Percentiles rank a stretch among this genome's conserved stretches.
phyloP scores from a whole-genome alignment of 768 basidiomycete species.

The Lactifluus volemus region DNA sequence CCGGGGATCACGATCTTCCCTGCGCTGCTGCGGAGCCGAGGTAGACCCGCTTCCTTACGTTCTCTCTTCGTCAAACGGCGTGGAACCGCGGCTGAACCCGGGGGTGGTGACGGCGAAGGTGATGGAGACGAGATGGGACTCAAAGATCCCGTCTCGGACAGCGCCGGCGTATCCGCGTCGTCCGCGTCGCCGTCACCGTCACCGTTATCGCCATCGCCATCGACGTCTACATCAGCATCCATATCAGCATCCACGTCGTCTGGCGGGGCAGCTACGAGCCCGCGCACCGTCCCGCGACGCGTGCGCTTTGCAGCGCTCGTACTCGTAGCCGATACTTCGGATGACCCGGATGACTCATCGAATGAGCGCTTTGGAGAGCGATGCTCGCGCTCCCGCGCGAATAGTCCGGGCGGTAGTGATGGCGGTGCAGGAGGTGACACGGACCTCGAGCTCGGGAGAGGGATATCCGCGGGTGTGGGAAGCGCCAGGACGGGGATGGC shows the following conservation, averaged over 20 bases:
- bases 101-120: constrained; percentile 22
- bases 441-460: constrained; percentile 31
- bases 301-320: constrained; percentile 26
- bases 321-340: constrained; percentile 25
- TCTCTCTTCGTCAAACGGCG: constrained; percentile 52
- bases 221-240: constrained; percentile 26
- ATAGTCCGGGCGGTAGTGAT: constrained; percentile 23
- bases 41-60: constrained; percentile 59
- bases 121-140: constrained; percentile 28
- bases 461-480: constrained; percentile 29
- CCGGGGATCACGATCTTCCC: constrained; percentile 61
- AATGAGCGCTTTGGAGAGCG: constrained; percentile 53
- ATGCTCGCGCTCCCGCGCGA: constrained; percentile 27
- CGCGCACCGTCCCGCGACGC: constrained; percentile 14
- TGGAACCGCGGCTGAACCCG: constrained; percentile 26
- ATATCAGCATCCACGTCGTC: neutral
- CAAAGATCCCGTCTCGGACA: constrained; percentile 32
- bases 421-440: constrained; percentile 25
- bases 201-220: constrained; percentile 24
- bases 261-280: constrained; percentile 2
- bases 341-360: constrained; percentile 45
- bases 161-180: constrained; percentile 31
- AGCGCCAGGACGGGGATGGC: constrained; percentile 11
- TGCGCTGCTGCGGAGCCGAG: constrained; percentile 41
- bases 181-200: constrained; percentile 21